Evolutionary conservation across 345 rosid species (phyloP), one percentile per base, ranked within the genome.

Genomic region (Laguncularia racemosa): DNA sequence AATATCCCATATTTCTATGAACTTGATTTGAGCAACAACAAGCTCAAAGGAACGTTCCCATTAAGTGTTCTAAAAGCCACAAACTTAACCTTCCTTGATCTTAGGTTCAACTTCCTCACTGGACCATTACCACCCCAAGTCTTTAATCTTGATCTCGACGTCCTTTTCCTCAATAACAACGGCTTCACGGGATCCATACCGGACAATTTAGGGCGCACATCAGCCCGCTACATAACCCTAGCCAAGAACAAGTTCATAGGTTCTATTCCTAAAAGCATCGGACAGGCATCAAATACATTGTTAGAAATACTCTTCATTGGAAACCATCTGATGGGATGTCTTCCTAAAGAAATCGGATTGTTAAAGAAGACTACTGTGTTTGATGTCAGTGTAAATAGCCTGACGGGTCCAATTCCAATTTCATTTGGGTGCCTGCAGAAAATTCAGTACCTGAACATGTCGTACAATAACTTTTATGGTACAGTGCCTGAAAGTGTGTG

Each of bases 151-250:
- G 76, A 73, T 52, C 71, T 81, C 6, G 83, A 76, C 17, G 83
- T 63, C 0, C 84, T 84, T 57, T 84, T 84, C 67, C 53, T 84
- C 64, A 84, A 84, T 67, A 72, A 84, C 78, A 84, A 84, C 67
- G 0, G 23, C 2, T 79, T 84, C 58, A 13, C 19, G 1, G 71
- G 60, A 13, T 15, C 12, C 2, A 71, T 84, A 33, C 87, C 91
- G 2, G 38, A 57, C 1, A 81, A 71, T 50, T 57, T 84, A 14
- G 83, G 83, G 7, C 17, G 43, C 66, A 65, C 91, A 2, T 53
- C 80, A 6, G 84, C 67, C 3, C 43, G 67, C 3, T 84, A 77
- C 61, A 73, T 84, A 63, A 81, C 91, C 51, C 70, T 84, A 7
- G 86, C 91, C 13, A 69, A 75, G 69, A 84, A 84, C 70, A 44